Conservation (phyloP, 1,284 basidiomycete species). For the Marasmius tenuissimus region DNA sequence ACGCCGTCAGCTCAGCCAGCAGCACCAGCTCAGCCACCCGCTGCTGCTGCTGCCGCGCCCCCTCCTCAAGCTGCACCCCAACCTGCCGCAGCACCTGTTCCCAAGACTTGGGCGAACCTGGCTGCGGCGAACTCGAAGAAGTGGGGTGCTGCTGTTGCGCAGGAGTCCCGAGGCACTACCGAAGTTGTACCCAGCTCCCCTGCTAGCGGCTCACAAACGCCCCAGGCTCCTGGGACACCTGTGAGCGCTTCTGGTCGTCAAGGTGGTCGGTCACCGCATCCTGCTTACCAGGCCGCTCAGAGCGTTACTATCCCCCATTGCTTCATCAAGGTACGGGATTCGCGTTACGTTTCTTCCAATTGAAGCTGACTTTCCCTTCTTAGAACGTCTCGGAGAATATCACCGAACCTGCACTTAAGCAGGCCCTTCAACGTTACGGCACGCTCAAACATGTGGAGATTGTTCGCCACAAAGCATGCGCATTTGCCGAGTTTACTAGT, state of each 20-base stretch:
- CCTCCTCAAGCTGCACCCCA: conserved; percentile 26
- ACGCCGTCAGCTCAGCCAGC: conserved; percentile 29
- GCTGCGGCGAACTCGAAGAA: conserved; percentile 79
- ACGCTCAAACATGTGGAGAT: conserved; percentile 88
- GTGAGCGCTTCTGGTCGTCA: conserved; percentile 19
- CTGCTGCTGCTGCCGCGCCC: conserved; percentile 33
- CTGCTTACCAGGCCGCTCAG: conserved; percentile 55
- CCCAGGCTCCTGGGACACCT: conserved; percentile 26
- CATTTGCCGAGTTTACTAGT: conserved; percentile 87
- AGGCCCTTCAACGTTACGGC: conserved; percentile 77
- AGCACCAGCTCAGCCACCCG: conserved; percentile 32
- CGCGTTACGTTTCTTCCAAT: conserved; percentile 3
- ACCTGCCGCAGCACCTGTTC: conserved; percentile 50
- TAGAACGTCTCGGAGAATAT: conserved; percentile 79
- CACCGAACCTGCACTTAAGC: conserved; percentile 57
- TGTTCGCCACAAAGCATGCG: conserved; percentile 86
- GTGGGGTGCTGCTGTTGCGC: conserved; percentile 78
- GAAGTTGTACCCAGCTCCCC: conserved; percentile 55
- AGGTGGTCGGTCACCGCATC: conserved; percentile 35
- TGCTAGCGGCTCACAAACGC: conserved; percentile 49
- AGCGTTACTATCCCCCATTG: conserved; percentile 70
- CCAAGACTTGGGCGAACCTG: conserved; percentile 89
- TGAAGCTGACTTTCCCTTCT: not conserved
- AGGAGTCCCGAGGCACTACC: conserved; percentile 69
- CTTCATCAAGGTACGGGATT: conserved; percentile 77